Percentiles rank a stretch among this genome's conserved stretches.
These are phyloP conservation scores for Wallacemonas sp. DNA, from an alignment of 208 protist genomes.

Conservation along the genomic window DNA sequence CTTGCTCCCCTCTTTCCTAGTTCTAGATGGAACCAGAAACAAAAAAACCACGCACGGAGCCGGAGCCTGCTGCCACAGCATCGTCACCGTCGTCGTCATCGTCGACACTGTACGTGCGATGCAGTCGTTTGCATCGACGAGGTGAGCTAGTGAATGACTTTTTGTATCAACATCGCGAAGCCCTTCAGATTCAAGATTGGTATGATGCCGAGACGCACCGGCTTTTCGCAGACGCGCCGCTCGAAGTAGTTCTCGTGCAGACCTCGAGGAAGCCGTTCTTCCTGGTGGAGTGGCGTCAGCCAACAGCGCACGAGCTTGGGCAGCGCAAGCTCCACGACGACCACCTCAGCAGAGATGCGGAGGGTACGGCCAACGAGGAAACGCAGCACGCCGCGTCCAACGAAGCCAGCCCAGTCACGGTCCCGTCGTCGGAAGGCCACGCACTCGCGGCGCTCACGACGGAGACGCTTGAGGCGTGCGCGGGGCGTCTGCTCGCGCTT, in stretches of 20 bases:
- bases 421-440: neutral
- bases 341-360: neutral
- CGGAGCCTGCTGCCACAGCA: neutral
- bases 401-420: neutral
- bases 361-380: neutral
- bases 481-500: conserved; percentile 26
- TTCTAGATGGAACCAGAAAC: conserved; percentile 9
- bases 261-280: conserved; percentile 80
- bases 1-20: neutral
- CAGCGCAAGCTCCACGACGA: conserved; percentile 20
- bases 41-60: conserved; percentile 12
- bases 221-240: conserved; percentile 48
- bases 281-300: conserved; percentile 74
- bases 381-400: neutral
- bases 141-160: conserved; percentile 79
- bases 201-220: conserved; percentile 19
- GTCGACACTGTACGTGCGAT: conserved; percentile 71
- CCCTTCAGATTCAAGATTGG: conserved; percentile 42
- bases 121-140: conserved; percentile 45
- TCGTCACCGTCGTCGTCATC: neutral
- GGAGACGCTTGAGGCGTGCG: conserved; percentile 12
- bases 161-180: conserved; percentile 44
- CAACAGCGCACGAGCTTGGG: conserved; percentile 29
- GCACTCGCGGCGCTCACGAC: conserved; percentile 11
- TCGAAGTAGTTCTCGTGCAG: conserved; percentile 72